phyloP scores from a whole-genome alignment of 2,329 filamentous ascomycete genomes.

The Fusarium nematophilum region DNA sequence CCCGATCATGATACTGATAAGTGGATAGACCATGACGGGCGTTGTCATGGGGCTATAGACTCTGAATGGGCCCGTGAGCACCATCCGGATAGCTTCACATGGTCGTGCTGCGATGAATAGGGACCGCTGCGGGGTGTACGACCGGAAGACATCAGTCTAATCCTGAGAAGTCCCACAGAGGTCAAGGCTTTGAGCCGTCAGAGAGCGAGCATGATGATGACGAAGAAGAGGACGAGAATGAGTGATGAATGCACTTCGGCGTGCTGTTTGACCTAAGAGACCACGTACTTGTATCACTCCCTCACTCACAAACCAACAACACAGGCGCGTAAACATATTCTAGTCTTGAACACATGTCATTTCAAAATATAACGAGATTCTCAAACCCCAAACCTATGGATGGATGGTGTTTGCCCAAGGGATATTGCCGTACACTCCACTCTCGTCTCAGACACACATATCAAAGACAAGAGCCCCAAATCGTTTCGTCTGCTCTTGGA shows the following conservation, averaged over 20 bases:
- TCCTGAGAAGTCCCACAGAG: slow-evolving; percentile 19
- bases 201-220: background rate
- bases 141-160: slow-evolving; percentile 26
- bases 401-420: slow-evolving; percentile 36
- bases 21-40: slow-evolving; percentile 30
- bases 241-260: too few species aligned
- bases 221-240: background rate
- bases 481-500: slow-evolving; percentile 26
- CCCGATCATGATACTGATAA: slow-evolving; percentile 11
- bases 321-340: background rate
- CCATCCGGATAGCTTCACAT: slow-evolving; percentile 35
- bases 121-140: slow-evolving; percentile 22
- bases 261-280: too few species aligned
- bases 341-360: slow-evolving; percentile 21
- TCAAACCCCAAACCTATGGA: slow-evolving; percentile 42
- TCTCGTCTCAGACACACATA: slow-evolving; percentile 11
- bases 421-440: slow-evolving; percentile 23
- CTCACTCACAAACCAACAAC: too few species aligned
- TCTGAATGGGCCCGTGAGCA: slow-evolving; percentile 13
- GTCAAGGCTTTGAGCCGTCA: too few species aligned
- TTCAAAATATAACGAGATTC: slow-evolving; percentile 26
- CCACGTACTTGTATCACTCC: too few species aligned
- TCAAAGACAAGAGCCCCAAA: slow-evolving; percentile 30
- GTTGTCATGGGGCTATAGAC: slow-evolving; percentile 25
- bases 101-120: slow-evolving; percentile 34